A percentile compares a stretch with the other conserved stretches of the same genome.
phyloP scores from a whole-genome alignment of 2,329 filamentous ascomycete species.

The Xylariaceae sp. region DNA sequence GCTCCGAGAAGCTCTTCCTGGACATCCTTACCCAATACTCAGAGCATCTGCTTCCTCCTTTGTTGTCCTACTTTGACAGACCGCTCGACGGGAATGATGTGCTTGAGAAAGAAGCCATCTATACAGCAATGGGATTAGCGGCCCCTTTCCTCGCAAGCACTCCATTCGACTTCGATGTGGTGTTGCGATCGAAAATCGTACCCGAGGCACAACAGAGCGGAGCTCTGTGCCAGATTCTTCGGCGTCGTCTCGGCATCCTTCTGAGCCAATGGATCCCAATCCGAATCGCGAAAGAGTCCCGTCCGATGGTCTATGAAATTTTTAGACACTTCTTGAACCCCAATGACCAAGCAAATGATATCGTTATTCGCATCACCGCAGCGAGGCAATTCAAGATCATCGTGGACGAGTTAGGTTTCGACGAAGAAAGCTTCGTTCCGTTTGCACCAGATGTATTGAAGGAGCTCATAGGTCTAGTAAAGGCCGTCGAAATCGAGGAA shows the following conservation, averaged over 20 bases:
- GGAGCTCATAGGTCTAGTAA: slow-evolving; percentile 71
- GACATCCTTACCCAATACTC: slow-evolving; percentile 90
- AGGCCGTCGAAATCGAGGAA: slow-evolving; percentile 76
- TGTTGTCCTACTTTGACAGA: slow-evolving; percentile 78
- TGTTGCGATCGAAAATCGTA: slow-evolving; percentile 71
- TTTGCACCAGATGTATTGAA: slow-evolving; percentile 71
- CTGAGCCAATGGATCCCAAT: slow-evolving; percentile 87
- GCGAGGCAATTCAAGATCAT: slow-evolving; percentile 78
- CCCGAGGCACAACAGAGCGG: slow-evolving; percentile 67
- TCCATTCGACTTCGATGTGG: slow-evolving; percentile 73
- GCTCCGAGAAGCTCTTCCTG: slow-evolving; percentile 89
- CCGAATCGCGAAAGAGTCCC: slow-evolving; percentile 64
- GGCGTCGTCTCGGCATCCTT: slow-evolving; percentile 82
- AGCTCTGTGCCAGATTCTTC: slow-evolving; percentile 70
- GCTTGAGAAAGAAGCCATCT: slow-evolving; percentile 87
- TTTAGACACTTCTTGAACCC: slow-evolving; percentile 81
- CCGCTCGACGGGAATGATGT: slow-evolving; percentile 68
- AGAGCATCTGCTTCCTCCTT: slow-evolving; percentile 69
- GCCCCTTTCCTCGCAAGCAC: slow-evolving; percentile 69
- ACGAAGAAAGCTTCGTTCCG: slow-evolving; percentile 67
- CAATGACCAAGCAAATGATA: slow-evolving; percentile 75
- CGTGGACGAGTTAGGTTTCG: slow-evolving; percentile 81
- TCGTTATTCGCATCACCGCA: slow-evolving; percentile 87
- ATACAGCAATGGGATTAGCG: slow-evolving; percentile 85
- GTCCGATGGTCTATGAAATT: slow-evolving; percentile 77